A percentile compares a stretch with the other conserved stretches of the same genome.
phyloP scores from a whole-genome alignment of 495 filamentous ascomycete genomes.

The Parachaetomium inaequale region DNA sequence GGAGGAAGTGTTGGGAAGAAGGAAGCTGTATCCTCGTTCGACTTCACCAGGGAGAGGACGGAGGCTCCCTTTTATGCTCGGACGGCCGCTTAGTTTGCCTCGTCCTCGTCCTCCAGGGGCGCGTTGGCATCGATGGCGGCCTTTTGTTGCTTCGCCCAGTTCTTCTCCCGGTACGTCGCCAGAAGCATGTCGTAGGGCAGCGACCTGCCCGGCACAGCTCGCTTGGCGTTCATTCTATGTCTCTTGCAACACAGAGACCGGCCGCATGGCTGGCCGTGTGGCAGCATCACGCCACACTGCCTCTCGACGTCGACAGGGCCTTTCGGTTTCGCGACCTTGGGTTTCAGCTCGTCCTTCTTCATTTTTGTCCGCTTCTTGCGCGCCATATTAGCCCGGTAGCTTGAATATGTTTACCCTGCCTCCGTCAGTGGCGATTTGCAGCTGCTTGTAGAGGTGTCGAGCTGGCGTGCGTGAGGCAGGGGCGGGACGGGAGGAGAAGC shows the following conservation, averaged over 20 bases:
- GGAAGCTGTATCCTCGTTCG: no score
- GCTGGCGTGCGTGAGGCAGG: no score
- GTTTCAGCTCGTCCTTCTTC: constrained; percentile 26
- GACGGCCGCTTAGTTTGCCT: background rate
- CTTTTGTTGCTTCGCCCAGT: background rate
- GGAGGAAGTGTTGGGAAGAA: no score
- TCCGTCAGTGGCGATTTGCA: no score
- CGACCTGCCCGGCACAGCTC: constrained; percentile 84
- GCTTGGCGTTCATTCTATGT: constrained; percentile 93
- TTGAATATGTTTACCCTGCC: no score
- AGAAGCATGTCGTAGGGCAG: constrained; percentile 93
- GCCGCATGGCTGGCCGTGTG: constrained; percentile 80
- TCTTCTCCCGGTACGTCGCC: constrained; percentile 84
- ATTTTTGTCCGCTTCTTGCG: no score
- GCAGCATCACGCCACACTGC: constrained; percentile 88
- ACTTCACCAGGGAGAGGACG: no score
- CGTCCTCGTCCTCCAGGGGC: background rate
- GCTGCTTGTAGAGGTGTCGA: no score
- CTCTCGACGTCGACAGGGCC: constrained; percentile 94
- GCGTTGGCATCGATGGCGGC: background rate
- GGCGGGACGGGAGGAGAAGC: no score
- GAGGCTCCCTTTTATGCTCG: no score
- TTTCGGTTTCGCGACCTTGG: constrained; percentile 82
- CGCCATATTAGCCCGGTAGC: no score
- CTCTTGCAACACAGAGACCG: constrained; percentile 93